Conservation (phyloP, 192 early-diverging fungal species). For the Entomortierella beljakovae region DNA sequence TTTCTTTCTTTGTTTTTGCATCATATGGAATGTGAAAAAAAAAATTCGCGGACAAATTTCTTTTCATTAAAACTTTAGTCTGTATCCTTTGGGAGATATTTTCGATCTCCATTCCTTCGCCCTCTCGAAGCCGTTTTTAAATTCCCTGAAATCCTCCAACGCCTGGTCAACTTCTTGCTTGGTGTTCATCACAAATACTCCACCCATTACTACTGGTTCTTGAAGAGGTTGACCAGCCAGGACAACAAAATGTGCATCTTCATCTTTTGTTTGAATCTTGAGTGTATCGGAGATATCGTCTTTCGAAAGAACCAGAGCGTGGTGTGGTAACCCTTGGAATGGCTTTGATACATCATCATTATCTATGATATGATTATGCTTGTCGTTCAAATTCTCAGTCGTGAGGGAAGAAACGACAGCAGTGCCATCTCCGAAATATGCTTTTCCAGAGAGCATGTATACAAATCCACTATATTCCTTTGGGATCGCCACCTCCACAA, state of each 20-base stretch:
- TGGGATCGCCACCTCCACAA: conserved; percentile 67
- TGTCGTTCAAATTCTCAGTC: conserved; percentile 14
- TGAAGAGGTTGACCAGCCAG: conserved; percentile 39
- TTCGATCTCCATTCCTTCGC: conserved; percentile 63
- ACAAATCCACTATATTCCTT: conserved; percentile 67
- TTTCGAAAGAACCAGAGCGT: conserved; percentile 37
- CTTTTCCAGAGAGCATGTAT: conserved; percentile 69
- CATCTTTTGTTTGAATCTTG: conserved; percentile 18
- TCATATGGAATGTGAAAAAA: neutral
- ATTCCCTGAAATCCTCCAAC: conserved; percentile 67
- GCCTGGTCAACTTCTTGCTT: conserved; percentile 61
- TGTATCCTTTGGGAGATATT: conserved; percentile 53
- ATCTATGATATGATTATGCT: conserved; percentile 32
- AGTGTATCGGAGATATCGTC: conserved; percentile 12
- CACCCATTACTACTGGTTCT: conserved; percentile 72
- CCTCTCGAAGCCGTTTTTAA: conserved; percentile 78
- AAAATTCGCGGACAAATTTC: too few relatives aligned
- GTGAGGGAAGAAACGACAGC: conserved; percentile 55
- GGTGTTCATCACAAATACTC: conserved; percentile 76
- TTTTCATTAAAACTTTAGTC: conserved; percentile 29
- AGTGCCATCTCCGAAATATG: conserved; percentile 60
- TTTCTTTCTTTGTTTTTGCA: too few relatives aligned
- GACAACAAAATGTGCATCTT: conserved; percentile 32
- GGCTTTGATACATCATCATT: conserved; percentile 42
- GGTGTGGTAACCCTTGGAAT: conserved; percentile 50